Conservation (phyloP, 306 rosid genomes). For the Carpinus fangiana region DNA sequence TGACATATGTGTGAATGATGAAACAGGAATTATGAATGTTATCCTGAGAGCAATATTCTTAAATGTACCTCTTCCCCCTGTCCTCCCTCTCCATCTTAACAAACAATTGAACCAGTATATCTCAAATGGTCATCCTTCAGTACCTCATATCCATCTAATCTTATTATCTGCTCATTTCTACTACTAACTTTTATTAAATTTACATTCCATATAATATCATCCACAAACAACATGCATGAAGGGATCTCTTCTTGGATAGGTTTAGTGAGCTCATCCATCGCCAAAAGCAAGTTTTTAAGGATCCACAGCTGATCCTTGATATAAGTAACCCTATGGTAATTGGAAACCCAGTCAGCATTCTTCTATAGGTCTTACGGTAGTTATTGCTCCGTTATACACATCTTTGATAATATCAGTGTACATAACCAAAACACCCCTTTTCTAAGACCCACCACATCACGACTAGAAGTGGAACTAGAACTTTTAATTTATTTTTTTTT, state of each 20-base stretch:
- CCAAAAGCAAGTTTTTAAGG: not conserved
- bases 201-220: not conserved
- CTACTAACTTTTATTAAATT: not conserved
- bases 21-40: too few species aligned
- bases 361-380: not conserved
- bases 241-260: not conserved
- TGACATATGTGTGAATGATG: too few species aligned
- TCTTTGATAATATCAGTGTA: not conserved
- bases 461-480: too few species aligned
- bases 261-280: not conserved
- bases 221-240: not conserved
- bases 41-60: too few species aligned
- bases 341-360: not conserved
- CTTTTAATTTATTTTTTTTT: too few species aligned
- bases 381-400: not conserved
- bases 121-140: not conserved
- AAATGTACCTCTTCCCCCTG: too few species aligned
- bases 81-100: too few species aligned
- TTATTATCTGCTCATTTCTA: not conserved
- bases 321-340: not conserved
- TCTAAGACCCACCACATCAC: not conserved
- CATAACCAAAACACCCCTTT: not conserved
- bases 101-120: too few species aligned
- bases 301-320: not conserved
- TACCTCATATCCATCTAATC: not conserved